Evolutionary conservation across 331 rosid genomes (phyloP).

Genomic region (Malus hybrid): DNA sequence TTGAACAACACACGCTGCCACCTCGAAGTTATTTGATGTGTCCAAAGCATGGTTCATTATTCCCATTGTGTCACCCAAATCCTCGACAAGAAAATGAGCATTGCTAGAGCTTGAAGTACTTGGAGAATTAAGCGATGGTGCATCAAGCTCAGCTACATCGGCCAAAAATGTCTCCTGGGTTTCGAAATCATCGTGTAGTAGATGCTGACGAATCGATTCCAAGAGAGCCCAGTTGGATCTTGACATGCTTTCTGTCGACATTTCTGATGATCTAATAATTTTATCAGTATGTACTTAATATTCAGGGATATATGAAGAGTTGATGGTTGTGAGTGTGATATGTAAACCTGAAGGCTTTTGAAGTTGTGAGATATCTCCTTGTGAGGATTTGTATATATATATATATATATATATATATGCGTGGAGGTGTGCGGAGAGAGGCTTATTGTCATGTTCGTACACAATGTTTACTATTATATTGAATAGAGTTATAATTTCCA

Average conservation of each 20-base stretch:
- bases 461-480: no score
- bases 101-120: background rate
- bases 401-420: no score
- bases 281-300: no score
- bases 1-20: background rate
- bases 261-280: no score
- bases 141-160: background rate
- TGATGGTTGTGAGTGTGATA: background rate
- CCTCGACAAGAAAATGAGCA: background rate
- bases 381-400: background rate
- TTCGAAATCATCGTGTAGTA: slow-evolving; percentile 21
- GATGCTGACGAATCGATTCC: slow-evolving; percentile 27
- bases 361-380: background rate
- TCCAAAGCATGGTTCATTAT: no score
- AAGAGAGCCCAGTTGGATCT: slow-evolving; percentile 15
- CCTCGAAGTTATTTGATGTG: background rate
- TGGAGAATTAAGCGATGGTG: background rate
- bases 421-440: no score
- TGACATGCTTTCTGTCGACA: background rate
- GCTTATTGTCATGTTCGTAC: no score
- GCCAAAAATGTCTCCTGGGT: background rate
- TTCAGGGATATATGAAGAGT: no score
- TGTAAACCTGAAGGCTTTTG: background rate
- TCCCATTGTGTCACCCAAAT: background rate
- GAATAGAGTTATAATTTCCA: background rate